A percentile compares a stretch with the other conserved stretches of the same genome.
These are phyloP conservation scores for Aspergillus asperescens DNA, from an alignment of 495 filamentous ascomycete species.

Conservation along the genomic window DNA sequence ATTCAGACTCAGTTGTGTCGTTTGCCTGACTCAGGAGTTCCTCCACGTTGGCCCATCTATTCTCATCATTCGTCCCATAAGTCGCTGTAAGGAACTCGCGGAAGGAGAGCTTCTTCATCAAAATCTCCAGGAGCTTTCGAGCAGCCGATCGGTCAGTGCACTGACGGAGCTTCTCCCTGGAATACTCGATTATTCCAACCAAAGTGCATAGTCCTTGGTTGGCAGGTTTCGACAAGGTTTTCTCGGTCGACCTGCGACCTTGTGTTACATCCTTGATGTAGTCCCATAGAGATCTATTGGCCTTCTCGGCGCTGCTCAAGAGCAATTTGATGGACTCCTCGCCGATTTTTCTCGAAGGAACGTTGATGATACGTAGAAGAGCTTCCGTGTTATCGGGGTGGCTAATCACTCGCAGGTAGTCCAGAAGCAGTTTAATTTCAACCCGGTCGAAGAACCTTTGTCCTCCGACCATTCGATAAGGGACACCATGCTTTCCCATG, in stretches of 20 bases:
- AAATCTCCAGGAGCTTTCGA: constrained; percentile 64
- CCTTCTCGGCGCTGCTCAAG: constrained; percentile 65
- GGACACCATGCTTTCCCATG: constrained; percentile 77
- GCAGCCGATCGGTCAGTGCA: constrained; percentile 47
- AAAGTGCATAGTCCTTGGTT: constrained; percentile 59
- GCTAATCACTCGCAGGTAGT: constrained; percentile 82
- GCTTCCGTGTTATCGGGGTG: constrained; percentile 89
- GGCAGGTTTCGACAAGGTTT: constrained; percentile 61
- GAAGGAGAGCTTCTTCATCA: constrained; percentile 70
- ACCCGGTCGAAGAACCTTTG: constrained; percentile 85
- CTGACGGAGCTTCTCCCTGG: constrained; percentile 54
- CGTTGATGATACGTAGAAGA: constrained; percentile 76
- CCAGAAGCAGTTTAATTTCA: constrained; percentile 83
- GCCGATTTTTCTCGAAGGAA: constrained; percentile 75
- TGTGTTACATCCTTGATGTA: constrained; percentile 65
- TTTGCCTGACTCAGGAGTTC: constrained; percentile 78
- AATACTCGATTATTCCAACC: constrained; percentile 58
- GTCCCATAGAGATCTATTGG: constrained; percentile 65
- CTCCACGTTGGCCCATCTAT: constrained; percentile 85
- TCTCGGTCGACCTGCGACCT: constrained; percentile 59
- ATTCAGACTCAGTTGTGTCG: constrained; percentile 41
- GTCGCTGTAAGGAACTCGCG: constrained; percentile 63
- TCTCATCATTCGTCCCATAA: constrained; percentile 72
- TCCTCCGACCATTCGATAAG: constrained; percentile 94
- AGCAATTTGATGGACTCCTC: constrained; percentile 72